Conservation (phyloP, 352 stramenopile species). For the Phytophthora megakarya region DNA sequence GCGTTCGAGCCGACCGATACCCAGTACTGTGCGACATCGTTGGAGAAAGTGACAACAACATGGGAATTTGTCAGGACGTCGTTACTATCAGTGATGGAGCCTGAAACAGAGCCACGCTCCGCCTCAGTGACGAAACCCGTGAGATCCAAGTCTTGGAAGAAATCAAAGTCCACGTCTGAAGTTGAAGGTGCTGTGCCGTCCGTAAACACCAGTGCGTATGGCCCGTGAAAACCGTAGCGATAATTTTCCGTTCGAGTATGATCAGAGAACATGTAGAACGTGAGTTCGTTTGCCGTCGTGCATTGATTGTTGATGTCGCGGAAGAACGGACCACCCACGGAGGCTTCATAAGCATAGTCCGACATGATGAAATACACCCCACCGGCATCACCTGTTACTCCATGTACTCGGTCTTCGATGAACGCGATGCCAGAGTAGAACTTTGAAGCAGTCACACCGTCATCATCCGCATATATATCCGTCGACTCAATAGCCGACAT, state of each 20-base stretch:
- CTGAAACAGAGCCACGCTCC: slow-evolving; percentile 36
- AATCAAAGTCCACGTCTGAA: slow-evolving; percentile 41
- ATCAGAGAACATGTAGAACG: slow-evolving; percentile 64
- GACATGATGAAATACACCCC: slow-evolving; percentile 60
- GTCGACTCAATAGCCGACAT: slow-evolving; percentile 44
- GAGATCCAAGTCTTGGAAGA: slow-evolving; percentile 48
- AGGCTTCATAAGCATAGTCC: slow-evolving; percentile 46
- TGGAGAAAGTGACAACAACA: slow-evolving; percentile 43
- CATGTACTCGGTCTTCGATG: slow-evolving; percentile 42
- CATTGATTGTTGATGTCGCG: slow-evolving; percentile 65
- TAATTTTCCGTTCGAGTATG: slow-evolving; percentile 57
- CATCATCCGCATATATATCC: slow-evolving; percentile 39
- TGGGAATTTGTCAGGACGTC: slow-evolving; percentile 22
- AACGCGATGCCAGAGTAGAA: slow-evolving; percentile 40
- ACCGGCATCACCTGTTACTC: slow-evolving; percentile 32
- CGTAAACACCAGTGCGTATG: slow-evolving; percentile 53
- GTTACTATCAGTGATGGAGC: slow-evolving; percentile 37
- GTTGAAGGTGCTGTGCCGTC: slow-evolving; percentile 26
- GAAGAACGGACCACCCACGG: slow-evolving; percentile 50
- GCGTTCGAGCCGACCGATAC: slow-evolving; percentile 13
- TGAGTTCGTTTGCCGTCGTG: slow-evolving; percentile 46
- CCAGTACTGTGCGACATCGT: slow-evolving; percentile 52
- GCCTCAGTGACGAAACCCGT: slow-evolving; percentile 41
- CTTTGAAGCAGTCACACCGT: slow-evolving; percentile 41
- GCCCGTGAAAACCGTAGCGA: slow-evolving; percentile 56